These are phyloP conservation scores for Tephrocybe sp. DNA, from an alignment of 768 basidiomycete species.

Conservation along the genomic window DNA sequence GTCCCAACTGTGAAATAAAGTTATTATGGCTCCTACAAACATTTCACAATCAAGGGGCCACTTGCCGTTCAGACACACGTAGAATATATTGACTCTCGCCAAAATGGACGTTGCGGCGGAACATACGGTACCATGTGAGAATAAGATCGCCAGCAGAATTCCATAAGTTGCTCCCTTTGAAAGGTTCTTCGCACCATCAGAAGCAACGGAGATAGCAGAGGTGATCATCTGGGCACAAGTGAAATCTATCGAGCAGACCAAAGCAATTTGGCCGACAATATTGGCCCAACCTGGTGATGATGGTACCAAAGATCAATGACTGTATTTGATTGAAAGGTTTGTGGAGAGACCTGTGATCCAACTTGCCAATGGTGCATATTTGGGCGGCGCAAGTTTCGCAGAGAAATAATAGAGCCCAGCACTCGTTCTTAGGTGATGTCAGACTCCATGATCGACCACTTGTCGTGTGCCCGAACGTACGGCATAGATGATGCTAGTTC, in stretches of 20 bases:
- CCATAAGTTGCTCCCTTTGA: conserved; percentile 65
- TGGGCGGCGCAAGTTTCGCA: conserved; percentile 66
- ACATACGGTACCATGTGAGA: conserved; percentile 69
- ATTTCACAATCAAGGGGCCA: conserved; percentile 8
- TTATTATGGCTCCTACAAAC: too few relatives aligned
- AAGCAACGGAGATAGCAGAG: conserved; percentile 62
- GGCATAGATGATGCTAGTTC: conserved; percentile 77
- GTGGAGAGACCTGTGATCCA: conserved; percentile 51
- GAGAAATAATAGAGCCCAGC: conserved; percentile 81
- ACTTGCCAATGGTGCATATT: conserved; percentile 61
- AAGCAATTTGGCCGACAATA: conserved; percentile 61
- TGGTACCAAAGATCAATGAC: background rate
- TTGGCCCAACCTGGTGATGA: conserved; percentile 60
- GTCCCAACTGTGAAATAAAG: conserved; percentile 54
- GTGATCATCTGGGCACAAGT: conserved; percentile 81
- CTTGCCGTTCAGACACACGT: conserved; percentile 64
- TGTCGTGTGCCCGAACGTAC: conserved; percentile 37
- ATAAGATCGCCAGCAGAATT: conserved; percentile 62
- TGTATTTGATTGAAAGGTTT: background rate
- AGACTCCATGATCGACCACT: background rate
- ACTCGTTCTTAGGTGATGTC: conserved; percentile 51
- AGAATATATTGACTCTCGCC: conserved; percentile 69
- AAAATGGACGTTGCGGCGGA: conserved; percentile 66
- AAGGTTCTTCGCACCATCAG: conserved; percentile 52
- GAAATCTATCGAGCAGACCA: conserved; percentile 76